Evolutionary conservation across 441 rosid species (phyloP), one percentile per base, ranked within the genome.

Genomic region (Biscutella laevigata): DNA sequence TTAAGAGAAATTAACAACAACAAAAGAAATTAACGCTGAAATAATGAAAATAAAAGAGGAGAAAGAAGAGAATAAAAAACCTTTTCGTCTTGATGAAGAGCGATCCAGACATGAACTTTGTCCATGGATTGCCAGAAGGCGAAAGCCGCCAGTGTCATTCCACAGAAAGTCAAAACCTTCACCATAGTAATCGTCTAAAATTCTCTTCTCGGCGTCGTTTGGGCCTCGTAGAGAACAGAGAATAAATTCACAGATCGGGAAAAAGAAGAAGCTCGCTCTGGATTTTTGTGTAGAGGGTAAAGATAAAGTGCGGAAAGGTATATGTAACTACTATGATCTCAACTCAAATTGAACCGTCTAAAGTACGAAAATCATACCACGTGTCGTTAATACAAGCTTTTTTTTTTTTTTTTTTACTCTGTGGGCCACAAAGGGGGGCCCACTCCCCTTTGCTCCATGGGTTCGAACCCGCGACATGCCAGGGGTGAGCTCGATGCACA

Each of bases 51-150:
- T 5, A 4, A 7, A 41, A 1, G 7, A 34, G 17, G 6, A 24
- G 12, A 8, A 12, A 6, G 7, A 4, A 24, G 51, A 52, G 49
- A 59, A 6, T 12, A 25, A 24, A 5, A 38, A 39, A 71, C 86
- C 86, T 80, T 80, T 54, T 83, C 87, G 66, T 83, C 87, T 54
- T 83, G 83, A 54, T 59, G 91, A 64, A 83, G 87, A 25, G 87
- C 91, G 69, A 80, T 80, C 81, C 84, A 83, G 46, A 80, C 87
- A 36, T 83, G 91, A 35, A 80, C 66, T 43, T 69, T 75, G 54
- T 78, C 83, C 87, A 83, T 73, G 38, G 85, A 66, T 30, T 77
- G 74, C 85, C 83, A 74, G 66, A 83, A 83, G 22, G 73, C 29
- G 70, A 83, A 78, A 14, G 84, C 87, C 2, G 77, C 91, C 26